phyloP scores from a whole-genome alignment of 139 green algal species.

The Pseudopediastrum boryanum region DNA sequence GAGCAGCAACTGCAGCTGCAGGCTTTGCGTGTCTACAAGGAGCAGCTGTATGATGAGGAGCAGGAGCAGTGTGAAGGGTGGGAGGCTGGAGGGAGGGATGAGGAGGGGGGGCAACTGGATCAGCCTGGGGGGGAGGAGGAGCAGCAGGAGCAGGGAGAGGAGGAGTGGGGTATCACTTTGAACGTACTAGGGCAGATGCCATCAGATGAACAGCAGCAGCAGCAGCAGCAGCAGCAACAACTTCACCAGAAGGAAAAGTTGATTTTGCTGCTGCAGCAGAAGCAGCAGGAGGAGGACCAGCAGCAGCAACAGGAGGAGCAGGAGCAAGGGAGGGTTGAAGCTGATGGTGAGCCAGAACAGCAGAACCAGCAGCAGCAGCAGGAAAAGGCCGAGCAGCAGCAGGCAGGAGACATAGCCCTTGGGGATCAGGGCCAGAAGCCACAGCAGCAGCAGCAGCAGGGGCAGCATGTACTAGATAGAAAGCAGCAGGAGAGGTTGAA shows the following conservation, averaged over 20 bases:
- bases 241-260: background rate
- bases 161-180: background rate
- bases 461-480: background rate
- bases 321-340: background rate
- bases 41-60: background rate
- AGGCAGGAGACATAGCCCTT: no score
- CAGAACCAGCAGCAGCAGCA: no score
- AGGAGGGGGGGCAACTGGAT: no score
- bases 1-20: background rate
- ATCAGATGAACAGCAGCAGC: background rate
- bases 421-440: no score
- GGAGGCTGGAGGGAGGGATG: no score
- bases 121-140: no score
- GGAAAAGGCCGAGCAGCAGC: no score
- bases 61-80: no score
- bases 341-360: conserved; percentile 1
- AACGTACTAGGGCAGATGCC: background rate
- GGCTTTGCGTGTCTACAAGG: background rate
- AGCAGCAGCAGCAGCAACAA: conserved; percentile 6
- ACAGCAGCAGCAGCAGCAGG: background rate
- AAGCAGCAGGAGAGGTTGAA: background rate
- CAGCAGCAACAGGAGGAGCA: background rate
- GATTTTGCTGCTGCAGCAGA: background rate
- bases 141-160: conserved; percentile 2
- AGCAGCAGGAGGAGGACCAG: conserved; percentile 9